These are phyloP conservation scores for Penicillium pulvis DNA, from an alignment of 495 filamentous ascomycete species.

Conservation along the genomic window DNA sequence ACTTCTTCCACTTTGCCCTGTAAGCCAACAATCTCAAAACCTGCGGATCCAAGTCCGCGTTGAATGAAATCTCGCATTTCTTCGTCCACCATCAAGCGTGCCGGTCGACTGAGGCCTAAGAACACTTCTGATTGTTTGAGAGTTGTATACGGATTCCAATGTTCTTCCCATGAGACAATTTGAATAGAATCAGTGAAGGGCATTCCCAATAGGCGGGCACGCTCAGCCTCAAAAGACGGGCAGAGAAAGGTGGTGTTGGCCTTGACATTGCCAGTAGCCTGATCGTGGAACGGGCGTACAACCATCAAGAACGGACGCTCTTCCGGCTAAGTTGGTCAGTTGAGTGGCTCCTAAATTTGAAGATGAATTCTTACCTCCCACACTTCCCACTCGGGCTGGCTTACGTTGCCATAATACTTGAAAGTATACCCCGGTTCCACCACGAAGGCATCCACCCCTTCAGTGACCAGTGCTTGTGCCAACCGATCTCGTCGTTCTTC, in stretches of 20 bases:
- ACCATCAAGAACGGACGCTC: slow-evolving; percentile 60
- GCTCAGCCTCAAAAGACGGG: slow-evolving; percentile 55
- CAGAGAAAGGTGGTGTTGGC: slow-evolving; percentile 53
- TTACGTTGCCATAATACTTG: slow-evolving; percentile 58
- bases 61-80: slow-evolving; percentile 60
- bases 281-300: slow-evolving; percentile 38
- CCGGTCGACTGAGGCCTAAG: slow-evolving; percentile 13
- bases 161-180: slow-evolving; percentile 57
- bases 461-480: slow-evolving; percentile 47
- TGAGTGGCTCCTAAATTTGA: neutral
- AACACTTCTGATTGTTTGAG: slow-evolving; percentile 38
- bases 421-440: slow-evolving; percentile 60
- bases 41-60: slow-evolving; percentile 45
- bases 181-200: slow-evolving; percentile 46
- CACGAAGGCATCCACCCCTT: slow-evolving; percentile 51
- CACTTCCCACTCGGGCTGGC: slow-evolving; percentile 57
- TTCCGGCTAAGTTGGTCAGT: slow-evolving; percentile 40
- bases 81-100: slow-evolving; percentile 57
- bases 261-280: slow-evolving; percentile 35
- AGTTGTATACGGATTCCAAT: slow-evolving; percentile 57
- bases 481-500: slow-evolving; percentile 47
- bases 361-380: slow-evolving; percentile 43
- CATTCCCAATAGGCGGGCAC: slow-evolving; percentile 53
- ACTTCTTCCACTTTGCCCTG: slow-evolving; percentile 51
- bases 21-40: slow-evolving; percentile 51